Percentiles rank a stretch among this genome's conserved stretches.
These are phyloP conservation scores for Halenospora varia DNA, from an alignment of 495 filamentous ascomycete species.

Conservation along the genomic window DNA sequence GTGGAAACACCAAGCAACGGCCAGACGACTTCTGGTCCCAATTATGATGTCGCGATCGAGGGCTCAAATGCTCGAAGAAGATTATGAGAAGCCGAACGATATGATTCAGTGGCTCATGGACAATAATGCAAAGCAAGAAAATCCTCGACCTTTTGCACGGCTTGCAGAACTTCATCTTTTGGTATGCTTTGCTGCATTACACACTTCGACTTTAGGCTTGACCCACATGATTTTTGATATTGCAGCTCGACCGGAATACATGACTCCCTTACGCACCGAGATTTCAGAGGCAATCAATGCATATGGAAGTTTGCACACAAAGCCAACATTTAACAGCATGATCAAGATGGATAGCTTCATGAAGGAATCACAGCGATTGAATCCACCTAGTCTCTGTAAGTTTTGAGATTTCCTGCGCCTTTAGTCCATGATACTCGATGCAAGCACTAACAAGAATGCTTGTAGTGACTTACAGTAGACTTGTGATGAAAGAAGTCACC, in stretches of 20 bases:
- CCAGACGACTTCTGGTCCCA: too few relatives aligned
- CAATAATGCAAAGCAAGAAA: background rate
- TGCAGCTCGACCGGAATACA: background rate
- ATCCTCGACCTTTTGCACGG: too few relatives aligned
- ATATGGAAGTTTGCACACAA: background rate
- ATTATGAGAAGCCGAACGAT: conserved; percentile 1
- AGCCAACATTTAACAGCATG: conserved; percentile 33
- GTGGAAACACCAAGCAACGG: too few relatives aligned
- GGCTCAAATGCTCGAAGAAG: too few relatives aligned
- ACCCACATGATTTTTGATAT: background rate
- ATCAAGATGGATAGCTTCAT: conserved; percentile 44
- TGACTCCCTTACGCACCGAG: background rate
- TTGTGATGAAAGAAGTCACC: background rate
- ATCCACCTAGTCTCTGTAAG: conserved; percentile 22
- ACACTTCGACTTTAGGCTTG: background rate
- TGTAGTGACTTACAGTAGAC: too few relatives aligned
- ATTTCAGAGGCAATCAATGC: background rate
- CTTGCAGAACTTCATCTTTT: background rate
- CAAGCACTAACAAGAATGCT: too few relatives aligned
- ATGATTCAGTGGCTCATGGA: background rate
- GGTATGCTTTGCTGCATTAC: background rate
- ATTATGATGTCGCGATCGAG: too few relatives aligned
- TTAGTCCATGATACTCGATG: background rate
- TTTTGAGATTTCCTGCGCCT: background rate
- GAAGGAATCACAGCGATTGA: conserved; percentile 38